phyloP scores from a whole-genome alignment of 176 grass and related monocot species.

The Thalia dealbata region DNA sequence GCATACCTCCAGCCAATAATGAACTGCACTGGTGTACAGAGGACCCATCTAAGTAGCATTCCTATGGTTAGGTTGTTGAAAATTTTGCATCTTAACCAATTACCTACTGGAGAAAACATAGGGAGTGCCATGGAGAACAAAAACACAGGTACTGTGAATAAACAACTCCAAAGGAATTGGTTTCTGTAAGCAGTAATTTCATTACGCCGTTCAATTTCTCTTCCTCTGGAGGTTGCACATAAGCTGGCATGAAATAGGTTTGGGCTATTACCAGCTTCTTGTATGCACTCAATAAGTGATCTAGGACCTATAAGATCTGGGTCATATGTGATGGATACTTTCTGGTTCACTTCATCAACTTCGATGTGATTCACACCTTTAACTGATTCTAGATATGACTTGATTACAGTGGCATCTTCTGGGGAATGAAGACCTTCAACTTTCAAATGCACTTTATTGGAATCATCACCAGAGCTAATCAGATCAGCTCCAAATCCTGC shows the following conservation, averaged over 20 bases:
- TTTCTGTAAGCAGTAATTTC: slow-evolving; percentile 76
- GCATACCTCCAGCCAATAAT: slow-evolving; percentile 94
- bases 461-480: slow-evolving; percentile 65
- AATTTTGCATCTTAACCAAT: slow-evolving; percentile 60
- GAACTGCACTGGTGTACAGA: slow-evolving; percentile 97
- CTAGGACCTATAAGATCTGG: slow-evolving; percentile 87
- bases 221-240: slow-evolving; percentile 51
- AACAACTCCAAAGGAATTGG: slow-evolving; percentile 87
- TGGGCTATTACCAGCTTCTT: slow-evolving; percentile 37
- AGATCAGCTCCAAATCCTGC: slow-evolving; percentile 90
- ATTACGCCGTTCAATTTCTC: slow-evolving; percentile 51
- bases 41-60: slow-evolving; percentile 67
- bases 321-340: slow-evolving; percentile 60
- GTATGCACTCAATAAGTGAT: slow-evolving; percentile 63
- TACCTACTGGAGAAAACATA: slow-evolving; percentile 55
- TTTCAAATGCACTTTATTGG: slow-evolving; percentile 86
- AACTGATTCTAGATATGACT: slow-evolving; percentile 52
- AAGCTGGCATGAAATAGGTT: slow-evolving; percentile 61
- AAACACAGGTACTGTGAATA: slow-evolving; percentile 79
- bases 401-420: slow-evolving; percentile 57
- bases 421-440: slow-evolving; percentile 48
- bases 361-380: slow-evolving; percentile 65
- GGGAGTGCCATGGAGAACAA: slow-evolving; percentile 82
- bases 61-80: slow-evolving; percentile 75
- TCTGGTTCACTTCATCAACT: slow-evolving; percentile 46